A percentile compares a stretch with the other conserved stretches of the same genome.
Conservation (phyloP, 164 flowering plant genomes). For the Umbilicus rupestris region DNA sequence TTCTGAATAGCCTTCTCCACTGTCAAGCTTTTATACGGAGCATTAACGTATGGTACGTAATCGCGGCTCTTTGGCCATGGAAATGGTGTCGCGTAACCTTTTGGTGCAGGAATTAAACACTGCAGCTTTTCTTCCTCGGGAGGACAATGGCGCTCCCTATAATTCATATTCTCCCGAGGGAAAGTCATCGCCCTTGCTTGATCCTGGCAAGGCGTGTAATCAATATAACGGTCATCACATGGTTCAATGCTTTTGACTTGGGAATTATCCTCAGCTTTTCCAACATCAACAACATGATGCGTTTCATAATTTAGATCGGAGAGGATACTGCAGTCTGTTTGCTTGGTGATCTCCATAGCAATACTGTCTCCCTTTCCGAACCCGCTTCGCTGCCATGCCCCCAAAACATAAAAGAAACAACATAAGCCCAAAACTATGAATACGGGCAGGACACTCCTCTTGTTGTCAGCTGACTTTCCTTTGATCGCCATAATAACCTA, state of each 20-base stretch:
- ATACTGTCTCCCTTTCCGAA: constrained; percentile 50
- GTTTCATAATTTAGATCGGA: constrained; percentile 32
- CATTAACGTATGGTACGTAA: constrained; percentile 49
- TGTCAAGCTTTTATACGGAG: constrained; percentile 45
- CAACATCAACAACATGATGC: constrained; percentile 20
- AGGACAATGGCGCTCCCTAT: constrained; percentile 47
- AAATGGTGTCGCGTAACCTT: constrained; percentile 44
- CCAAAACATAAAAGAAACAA: constrained; percentile 37
- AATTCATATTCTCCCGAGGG: constrained; percentile 42
- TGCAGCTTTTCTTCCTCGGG: constrained; percentile 35
- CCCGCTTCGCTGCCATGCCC: constrained; percentile 53
- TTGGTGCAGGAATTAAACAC: constrained; percentile 48
- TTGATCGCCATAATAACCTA: constrained; percentile 32
- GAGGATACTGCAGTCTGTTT: constrained; percentile 30
- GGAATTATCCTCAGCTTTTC: constrained; percentile 13
- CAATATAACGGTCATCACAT: constrained; percentile 27
- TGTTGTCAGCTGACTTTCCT: constrained; percentile 27
- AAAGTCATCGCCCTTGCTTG: constrained; percentile 40
- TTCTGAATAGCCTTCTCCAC: constrained; percentile 52
- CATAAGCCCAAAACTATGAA: constrained; percentile 32
- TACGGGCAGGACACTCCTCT: constrained; percentile 20
- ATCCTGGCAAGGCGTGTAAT: constrained; percentile 52
- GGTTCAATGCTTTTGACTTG: constrained; percentile 23
- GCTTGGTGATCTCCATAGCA: constrained; percentile 28
- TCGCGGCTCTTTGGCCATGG: constrained; percentile 52